A percentile compares a stretch with the other conserved stretches of the same genome.
These are phyloP conservation scores for Xylariaceae sp. DNA, from an alignment of 2,329 filamentous ascomycete species.

Conservation along the genomic window DNA sequence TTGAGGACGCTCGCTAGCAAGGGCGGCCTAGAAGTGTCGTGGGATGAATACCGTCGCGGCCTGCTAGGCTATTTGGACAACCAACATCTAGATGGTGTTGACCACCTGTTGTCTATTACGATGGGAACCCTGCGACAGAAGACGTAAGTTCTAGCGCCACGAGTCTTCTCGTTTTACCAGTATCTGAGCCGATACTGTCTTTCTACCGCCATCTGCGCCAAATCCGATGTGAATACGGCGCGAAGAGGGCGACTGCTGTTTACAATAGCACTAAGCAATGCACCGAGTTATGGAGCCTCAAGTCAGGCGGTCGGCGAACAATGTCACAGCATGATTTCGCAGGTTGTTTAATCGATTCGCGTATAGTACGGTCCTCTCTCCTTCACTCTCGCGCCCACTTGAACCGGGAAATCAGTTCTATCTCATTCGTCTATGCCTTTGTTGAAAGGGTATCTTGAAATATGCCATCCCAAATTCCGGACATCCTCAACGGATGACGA, in stretches of 20 bases:
- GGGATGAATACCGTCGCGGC: conserved; percentile 70
- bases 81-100: conserved; percentile 60
- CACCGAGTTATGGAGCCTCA: not conserved
- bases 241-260: not conserved
- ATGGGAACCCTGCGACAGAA: conserved; percentile 66
- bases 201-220: not conserved
- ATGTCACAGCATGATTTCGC: not conserved
- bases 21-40: conserved; percentile 62
- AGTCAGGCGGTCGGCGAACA: not conserved
- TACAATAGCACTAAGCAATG: not conserved
- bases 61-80: conserved; percentile 63
- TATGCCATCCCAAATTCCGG: conserved; percentile 2
- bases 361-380: not conserved
- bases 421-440: conserved; percentile 22
- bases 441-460: conserved; percentile 33
- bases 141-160: conserved; percentile 20
- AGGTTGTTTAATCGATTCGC: not conserved
- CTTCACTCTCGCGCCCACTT: not conserved
- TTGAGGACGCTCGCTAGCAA: conserved; percentile 57
- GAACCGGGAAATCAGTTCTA: not conserved
- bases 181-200: not conserved
- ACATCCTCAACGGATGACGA: conserved; percentile 14
- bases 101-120: conserved; percentile 70
- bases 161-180: not conserved
- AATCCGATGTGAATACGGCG: not conserved